Evolutionary conservation across 1,284 basidiomycete species (phyloP).

Genomic region (Trametes versicolor): DNA sequence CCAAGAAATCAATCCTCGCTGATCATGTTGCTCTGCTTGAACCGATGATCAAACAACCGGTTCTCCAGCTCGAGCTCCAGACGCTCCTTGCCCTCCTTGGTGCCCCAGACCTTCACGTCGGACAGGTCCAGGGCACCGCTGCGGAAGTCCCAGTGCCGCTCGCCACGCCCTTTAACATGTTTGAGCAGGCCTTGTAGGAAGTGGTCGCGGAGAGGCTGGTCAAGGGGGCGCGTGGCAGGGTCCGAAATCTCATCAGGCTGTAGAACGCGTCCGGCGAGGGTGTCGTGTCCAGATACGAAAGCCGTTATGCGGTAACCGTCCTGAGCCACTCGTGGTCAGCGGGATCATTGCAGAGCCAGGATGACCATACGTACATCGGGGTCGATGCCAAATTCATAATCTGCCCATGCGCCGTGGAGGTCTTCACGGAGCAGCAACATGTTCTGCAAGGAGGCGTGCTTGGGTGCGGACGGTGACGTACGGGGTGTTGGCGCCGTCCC

Average conservation of each 20-base stretch:
- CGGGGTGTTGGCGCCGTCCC: neutral
- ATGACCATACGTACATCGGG: slow-evolving; percentile 28
- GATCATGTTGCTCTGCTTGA: slow-evolving; percentile 11
- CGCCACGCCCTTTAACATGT: slow-evolving; percentile 33
- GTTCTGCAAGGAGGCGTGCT: slow-evolving; percentile 33
- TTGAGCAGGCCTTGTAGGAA: slow-evolving; percentile 37
- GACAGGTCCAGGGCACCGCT: slow-evolving; percentile 32
- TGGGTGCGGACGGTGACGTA: neutral
- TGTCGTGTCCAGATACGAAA: slow-evolving; percentile 28
- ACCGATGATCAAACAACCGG: slow-evolving; percentile 26
- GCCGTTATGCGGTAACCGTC: slow-evolving; percentile 32
- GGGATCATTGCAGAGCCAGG: neutral
- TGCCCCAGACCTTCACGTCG: slow-evolving; percentile 31
- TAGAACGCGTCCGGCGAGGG: slow-evolving; percentile 32
- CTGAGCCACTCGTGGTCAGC: slow-evolving; percentile 11
- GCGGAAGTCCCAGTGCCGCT: slow-evolving; percentile 29
- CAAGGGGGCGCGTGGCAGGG: slow-evolving; percentile 37
- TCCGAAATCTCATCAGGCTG: slow-evolving; percentile 38
- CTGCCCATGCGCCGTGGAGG: slow-evolving; percentile 33
- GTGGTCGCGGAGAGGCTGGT: slow-evolving; percentile 38
- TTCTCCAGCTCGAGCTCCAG: slow-evolving; percentile 34
- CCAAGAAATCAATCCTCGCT: neutral
- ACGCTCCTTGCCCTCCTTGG: slow-evolving; percentile 31
- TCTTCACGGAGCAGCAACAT: slow-evolving; percentile 32
- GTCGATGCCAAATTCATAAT: slow-evolving; percentile 37